These are phyloP conservation scores for Eudorina sp. DNA, from an alignment of 139 green algal species.

Conservation along the genomic window DNA sequence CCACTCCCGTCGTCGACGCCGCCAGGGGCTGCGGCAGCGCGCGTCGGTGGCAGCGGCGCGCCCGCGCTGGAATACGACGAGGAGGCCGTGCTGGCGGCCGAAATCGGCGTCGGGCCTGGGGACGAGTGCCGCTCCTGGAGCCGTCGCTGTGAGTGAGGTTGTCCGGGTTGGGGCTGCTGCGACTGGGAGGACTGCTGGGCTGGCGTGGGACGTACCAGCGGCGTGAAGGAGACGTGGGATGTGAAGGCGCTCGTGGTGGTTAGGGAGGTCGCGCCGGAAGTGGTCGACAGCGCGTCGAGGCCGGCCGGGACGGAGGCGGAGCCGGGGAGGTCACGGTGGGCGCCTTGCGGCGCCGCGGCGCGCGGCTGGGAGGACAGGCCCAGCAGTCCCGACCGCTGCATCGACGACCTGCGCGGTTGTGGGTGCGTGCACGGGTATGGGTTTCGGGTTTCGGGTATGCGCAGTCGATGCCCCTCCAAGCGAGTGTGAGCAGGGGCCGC, in stretches of 20 bases:
- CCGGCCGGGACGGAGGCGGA: background rate
- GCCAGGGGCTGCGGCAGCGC: background rate
- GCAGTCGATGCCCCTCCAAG: too few relatives aligned
- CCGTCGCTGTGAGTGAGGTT: background rate
- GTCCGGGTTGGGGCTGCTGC: background rate
- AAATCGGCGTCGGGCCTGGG: background rate
- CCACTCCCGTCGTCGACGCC: background rate
- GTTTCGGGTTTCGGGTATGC: too few relatives aligned
- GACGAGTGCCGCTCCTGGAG: background rate
- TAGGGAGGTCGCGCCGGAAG: slow-evolving; percentile 5
- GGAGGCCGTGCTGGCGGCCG: background rate
- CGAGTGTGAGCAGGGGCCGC: too few relatives aligned
- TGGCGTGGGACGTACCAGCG: background rate
- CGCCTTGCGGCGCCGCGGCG: too few relatives aligned
- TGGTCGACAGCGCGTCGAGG: background rate
- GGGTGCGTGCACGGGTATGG: too few relatives aligned
- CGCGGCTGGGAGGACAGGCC: slow-evolving; percentile 23
- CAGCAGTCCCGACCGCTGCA: slow-evolving; percentile 34
- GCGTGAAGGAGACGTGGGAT: slow-evolving; percentile 19
- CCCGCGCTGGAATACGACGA: background rate
- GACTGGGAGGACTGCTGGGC: background rate
- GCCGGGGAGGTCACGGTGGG: background rate
- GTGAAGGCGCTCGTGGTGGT: background rate
- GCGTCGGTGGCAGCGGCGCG: background rate
- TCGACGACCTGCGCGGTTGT: slow-evolving; percentile 13